A percentile compares a stretch with the other conserved stretches of the same genome.
These are phyloP conservation scores for Talaromyces rugulosus DNA, from an alignment of 2,329 filamentous ascomycete genomes.

Conservation along the genomic window DNA sequence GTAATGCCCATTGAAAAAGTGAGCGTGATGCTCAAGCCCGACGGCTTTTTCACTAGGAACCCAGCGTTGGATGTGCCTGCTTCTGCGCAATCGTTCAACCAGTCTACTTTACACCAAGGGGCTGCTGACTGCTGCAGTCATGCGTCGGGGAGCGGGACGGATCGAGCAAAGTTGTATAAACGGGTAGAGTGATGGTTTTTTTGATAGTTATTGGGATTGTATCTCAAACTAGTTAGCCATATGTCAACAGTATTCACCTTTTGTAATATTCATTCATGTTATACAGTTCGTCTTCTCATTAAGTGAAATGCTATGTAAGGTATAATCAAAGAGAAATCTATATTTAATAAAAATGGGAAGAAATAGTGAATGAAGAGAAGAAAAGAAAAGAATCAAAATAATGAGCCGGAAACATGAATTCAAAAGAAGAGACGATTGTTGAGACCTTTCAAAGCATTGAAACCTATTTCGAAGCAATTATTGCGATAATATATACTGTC, in stretches of 20 bases:
- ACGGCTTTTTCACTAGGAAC: slow-evolving; percentile 51
- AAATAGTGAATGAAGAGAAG: neutral
- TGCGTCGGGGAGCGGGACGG: slow-evolving; percentile 15
- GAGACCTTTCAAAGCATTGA: neutral
- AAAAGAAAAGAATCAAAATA: neutral
- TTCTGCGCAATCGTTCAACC: slow-evolving; percentile 39
- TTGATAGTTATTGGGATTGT: neutral
- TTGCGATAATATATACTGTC: neutral
- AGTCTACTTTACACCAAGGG: slow-evolving; percentile 31
- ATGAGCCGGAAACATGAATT: neutral
- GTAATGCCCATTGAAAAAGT: slow-evolving; percentile 62
- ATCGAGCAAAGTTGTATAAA: slow-evolving; percentile 30
- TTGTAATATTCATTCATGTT: neutral
- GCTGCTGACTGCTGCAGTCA: slow-evolving; percentile 15
- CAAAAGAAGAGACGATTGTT: neutral
- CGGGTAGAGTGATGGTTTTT: slow-evolving; percentile 19
- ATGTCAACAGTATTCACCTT: too few species aligned
- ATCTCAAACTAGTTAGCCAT: neutral
- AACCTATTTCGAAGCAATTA: neutral
- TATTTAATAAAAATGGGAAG: neutral
- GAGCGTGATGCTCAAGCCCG: slow-evolving; percentile 46
- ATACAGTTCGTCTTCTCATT: neutral
- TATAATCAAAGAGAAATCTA: neutral
- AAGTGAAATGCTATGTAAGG: neutral
- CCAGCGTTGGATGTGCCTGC: slow-evolving; percentile 47